These are phyloP conservation scores for rapeseed (Brassica napus) DNA, from an alignment of 345 rosid genomes.

Conservation along the genomic window Da-Ae NC_063436.1:26877501-26878000, in stretches of 20 bases:
- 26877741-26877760: background rate
- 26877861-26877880: conserved; percentile 1
- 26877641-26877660: background rate
- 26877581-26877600: background rate
- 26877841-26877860: background rate
- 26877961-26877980: background rate
- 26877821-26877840: conserved; percentile 5
- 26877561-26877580: background rate
- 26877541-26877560: background rate
- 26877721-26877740: background rate
- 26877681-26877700: background rate
- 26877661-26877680: background rate
- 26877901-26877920: conserved; percentile 4
- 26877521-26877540: background rate
- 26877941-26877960: background rate
- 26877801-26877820: background rate
- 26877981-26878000: background rate
- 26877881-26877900: conserved; percentile 9
- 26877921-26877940: conserved; percentile 3
- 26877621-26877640: background rate
- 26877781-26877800: background rate
- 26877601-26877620: background rate
- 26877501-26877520: background rate
- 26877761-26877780: background rate
- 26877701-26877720: background rate